Percentiles rank a stretch among this genome's conserved stretches.
Conservation (phyloP, 306 rosid genomes). For the Luffa aegyptiaca region DNA sequence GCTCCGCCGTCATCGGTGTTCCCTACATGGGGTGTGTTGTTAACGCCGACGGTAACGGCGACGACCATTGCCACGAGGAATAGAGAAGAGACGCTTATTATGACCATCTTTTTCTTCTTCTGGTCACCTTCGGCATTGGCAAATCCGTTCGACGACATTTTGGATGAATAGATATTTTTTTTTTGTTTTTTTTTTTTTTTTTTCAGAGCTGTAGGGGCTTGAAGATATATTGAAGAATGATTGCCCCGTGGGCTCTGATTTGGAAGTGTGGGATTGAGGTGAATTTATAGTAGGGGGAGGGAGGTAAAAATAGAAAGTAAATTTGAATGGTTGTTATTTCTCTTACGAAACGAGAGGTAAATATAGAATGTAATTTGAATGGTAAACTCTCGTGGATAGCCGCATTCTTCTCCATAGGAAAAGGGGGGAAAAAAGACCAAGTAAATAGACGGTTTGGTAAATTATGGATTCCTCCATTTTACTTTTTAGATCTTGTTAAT, state of each 20-base stretch:
- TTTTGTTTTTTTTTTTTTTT: background rate
- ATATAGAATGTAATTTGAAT: background rate
- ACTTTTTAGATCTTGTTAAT: too few species aligned
- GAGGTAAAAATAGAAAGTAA: background rate
- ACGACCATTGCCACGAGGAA: constrained; percentile 46
- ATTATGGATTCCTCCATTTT: too few species aligned
- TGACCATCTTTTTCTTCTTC: constrained; percentile 28
- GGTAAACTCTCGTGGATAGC: too few species aligned
- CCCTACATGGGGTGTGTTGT: background rate
- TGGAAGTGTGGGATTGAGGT: background rate
- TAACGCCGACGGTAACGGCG: constrained; percentile 37
- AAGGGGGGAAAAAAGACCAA: too few species aligned
- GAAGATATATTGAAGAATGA: background rate
- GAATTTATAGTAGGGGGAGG: background rate
- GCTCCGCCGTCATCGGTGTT: too few species aligned
- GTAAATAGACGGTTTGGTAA: too few species aligned
- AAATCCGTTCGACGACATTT: constrained; percentile 11
- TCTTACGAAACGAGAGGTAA: background rate
- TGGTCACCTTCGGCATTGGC: constrained; percentile 3
- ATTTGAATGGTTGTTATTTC: background rate
- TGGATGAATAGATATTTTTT: background rate
- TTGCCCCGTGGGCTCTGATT: constrained; percentile 1
- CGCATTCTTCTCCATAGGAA: too few species aligned
- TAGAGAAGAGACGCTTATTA: constrained; percentile 27
- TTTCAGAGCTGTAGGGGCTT: background rate